phyloP scores from a whole-genome alignment of 345 rosid species.

The Eucalyptus polyanthemos region DNA sequence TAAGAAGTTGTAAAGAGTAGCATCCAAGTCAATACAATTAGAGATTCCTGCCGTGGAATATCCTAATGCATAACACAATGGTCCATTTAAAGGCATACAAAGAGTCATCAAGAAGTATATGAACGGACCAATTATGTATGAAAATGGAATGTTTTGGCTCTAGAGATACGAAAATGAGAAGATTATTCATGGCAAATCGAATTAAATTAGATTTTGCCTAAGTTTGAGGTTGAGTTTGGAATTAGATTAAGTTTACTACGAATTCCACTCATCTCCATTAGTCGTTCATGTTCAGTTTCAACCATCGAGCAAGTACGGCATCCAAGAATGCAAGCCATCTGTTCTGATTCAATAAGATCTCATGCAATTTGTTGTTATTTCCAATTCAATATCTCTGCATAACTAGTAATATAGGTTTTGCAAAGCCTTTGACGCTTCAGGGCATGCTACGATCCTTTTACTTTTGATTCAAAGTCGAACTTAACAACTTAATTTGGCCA shows the following conservation, averaged over 20 bases:
- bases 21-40: neutral
- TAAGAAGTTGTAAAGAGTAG: neutral
- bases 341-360: neutral
- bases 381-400: neutral
- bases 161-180: neutral
- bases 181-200: neutral
- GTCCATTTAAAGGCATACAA: neutral
- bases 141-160: neutral
- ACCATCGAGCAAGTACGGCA: neutral
- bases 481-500: neutral
- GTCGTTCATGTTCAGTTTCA: neutral
- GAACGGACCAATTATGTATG: neutral
- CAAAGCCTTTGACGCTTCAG: neutral
- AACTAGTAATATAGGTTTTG: neutral
- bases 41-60: neutral
- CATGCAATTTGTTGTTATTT: neutral
- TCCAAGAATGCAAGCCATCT: neutral
- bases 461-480: neutral
- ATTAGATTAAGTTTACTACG: neutral
- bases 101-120: neutral
- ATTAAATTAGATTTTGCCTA: neutral
- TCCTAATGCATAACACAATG: neutral
- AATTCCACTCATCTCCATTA: neutral
- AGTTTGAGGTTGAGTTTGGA: neutral
- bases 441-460: neutral